Base-by-base conservation (phyloP, 768 basidiomycete genomes). In the Dictyophora rubrovolvata region DNA sequence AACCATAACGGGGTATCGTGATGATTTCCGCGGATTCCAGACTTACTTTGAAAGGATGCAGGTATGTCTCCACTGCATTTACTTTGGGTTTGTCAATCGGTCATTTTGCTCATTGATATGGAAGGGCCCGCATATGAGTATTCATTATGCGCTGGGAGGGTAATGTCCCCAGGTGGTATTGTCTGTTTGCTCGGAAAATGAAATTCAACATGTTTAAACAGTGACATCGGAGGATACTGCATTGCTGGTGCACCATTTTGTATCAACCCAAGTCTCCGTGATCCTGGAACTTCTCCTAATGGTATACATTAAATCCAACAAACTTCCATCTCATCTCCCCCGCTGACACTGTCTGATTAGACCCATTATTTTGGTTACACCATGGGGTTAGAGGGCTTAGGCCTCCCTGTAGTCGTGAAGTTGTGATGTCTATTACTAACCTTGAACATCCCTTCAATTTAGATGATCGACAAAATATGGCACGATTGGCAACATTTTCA, bases 391-490 rank as follows among this genome's bases (percentile, higher is more conserved):
- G n/a, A n/a, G 56, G n/a, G 20, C 49, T 7, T 52, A 28, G 22
- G 20, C 18, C 18, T 23, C 8, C n/a, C 17, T 46, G 10, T 5
- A 6, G 7, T 14, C 18, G 21, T 23, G n/a, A 7, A 11, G 21
- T 18, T 48, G 12, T 8, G 6, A 8, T 17, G 28, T 14, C 28
- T 50, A 16, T 50, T 12, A 16, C 20, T 56, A 37, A 46, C 28
- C 10, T 50, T 28, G n/a, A n/a, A n/a, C n/a, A n/a, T 20, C n/a
- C 5, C 35, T 20, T 42, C 17, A 17, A 8, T 17, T 34, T 56
- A 68, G 69, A 72, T 72, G 71, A 63, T 74, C 52, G 73, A 73
- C 62, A 71, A 71, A 57, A 55, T 73, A 16, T 74, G 73, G 72
- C 71, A 52, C 53, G 68, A 72, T 53, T 73, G 72, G 72, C 73